These are phyloP conservation scores for Dysphania ambrosioides DNA, from an alignment of 148 eudicot species.

Conservation along the genomic window DNA sequence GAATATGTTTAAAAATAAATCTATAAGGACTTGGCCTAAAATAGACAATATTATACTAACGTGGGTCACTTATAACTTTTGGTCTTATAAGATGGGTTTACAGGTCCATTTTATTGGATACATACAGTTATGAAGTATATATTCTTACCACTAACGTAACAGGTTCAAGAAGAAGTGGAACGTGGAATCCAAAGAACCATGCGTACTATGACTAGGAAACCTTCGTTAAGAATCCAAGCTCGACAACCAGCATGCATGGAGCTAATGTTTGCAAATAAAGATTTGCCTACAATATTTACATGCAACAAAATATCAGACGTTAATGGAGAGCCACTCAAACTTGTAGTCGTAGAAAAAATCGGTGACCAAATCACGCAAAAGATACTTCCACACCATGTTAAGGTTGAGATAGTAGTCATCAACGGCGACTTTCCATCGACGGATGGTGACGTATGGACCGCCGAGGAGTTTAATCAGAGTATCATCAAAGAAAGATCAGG, in stretches of 20 bases:
- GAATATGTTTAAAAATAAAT: too few species aligned
- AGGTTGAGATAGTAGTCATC: constrained; percentile 55
- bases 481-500: constrained; percentile 56
- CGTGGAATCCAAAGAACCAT: constrained; percentile 34
- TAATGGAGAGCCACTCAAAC: constrained; percentile 37
- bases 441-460: constrained; percentile 37
- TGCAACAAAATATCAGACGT: constrained; percentile 41
- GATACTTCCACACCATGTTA: constrained; percentile 35
- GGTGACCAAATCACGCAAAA: constrained; percentile 23
- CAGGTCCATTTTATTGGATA: too few species aligned
- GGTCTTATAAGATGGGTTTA: too few species aligned
- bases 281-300: constrained; percentile 45
- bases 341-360: constrained; percentile 33
- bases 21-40: too few species aligned
- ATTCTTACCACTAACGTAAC: too few species aligned
- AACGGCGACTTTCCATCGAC: constrained; percentile 51
- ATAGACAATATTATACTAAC: too few species aligned
- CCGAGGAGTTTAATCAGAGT: constrained; percentile 36
- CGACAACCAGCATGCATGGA: constrained; percentile 42
- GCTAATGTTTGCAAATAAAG: constrained; percentile 31
- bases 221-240: constrained; percentile 44
- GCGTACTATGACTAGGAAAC: constrained; percentile 28
- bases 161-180: constrained; percentile 72
- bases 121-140: too few species aligned
- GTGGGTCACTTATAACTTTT: too few species aligned